Evolutionary conservation across 2,329 filamentous ascomycete species (phyloP).

Genomic region (Pseudophaeomoniella oleicola): DNA sequence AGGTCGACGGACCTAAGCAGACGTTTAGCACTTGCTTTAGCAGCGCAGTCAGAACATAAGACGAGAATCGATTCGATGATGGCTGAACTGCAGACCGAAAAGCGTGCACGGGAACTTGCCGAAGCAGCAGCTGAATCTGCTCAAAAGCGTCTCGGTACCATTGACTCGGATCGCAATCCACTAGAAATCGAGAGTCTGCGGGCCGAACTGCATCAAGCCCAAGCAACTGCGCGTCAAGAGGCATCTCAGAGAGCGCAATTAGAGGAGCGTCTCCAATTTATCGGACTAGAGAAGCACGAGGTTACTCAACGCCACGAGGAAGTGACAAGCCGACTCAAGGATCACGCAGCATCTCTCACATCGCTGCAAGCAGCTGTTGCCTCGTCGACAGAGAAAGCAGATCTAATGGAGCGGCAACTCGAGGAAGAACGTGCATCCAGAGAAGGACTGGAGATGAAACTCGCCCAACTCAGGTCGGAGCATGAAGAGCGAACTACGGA

Average conservation of each 20-base stretch:
- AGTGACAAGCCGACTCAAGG: constrained; percentile 50
- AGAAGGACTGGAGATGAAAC: constrained; percentile 60
- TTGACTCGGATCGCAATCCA: constrained; percentile 72
- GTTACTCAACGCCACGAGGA: constrained; percentile 55
- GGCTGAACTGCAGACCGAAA: constrained; percentile 66
- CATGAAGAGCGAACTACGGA: constrained; percentile 70
- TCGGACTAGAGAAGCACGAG: constrained; percentile 78
- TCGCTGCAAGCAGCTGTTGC: constrained; percentile 64
- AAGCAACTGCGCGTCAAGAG: constrained; percentile 68
- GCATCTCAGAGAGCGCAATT: constrained; percentile 65
- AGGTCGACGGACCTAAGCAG: constrained; percentile 61
- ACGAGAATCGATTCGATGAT: constrained; percentile 55
- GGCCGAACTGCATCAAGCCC: constrained; percentile 66
- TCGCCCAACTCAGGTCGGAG: constrained; percentile 63
- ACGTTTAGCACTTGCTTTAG: constrained; percentile 69
- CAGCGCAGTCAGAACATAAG: constrained; percentile 66
- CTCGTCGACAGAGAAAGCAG: constrained; percentile 63
- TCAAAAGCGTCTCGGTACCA: constrained; percentile 66
- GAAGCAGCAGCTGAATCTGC: constrained; percentile 77
- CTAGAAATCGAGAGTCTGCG: constrained; percentile 75
- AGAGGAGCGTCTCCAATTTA: constrained; percentile 54
- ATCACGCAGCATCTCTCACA: constrained; percentile 55
- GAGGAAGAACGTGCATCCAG: constrained; percentile 67
- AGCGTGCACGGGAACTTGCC: constrained; percentile 62
- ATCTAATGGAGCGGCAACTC: constrained; percentile 64